These are phyloP conservation scores for Daldinia loculata DNA, from an alignment of 495 filamentous ascomycete genomes.

Conservation along the genomic window DNA sequence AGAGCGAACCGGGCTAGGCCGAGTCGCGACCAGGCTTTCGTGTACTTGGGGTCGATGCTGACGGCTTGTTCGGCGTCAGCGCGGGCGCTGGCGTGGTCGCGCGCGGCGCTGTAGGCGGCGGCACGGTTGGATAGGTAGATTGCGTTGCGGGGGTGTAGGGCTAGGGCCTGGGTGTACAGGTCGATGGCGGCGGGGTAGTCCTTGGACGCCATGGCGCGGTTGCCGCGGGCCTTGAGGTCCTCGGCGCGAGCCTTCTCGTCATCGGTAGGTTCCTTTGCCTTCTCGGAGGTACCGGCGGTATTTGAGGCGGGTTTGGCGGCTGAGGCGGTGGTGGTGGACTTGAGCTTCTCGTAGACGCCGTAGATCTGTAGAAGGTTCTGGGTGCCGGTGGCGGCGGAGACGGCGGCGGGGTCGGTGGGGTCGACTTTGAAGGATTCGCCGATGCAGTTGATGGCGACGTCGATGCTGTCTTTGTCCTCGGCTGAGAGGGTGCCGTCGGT, in stretches of 20 bases:
- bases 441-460: conserved; percentile 92
- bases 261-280: conserved; percentile 54
- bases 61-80: conserved; percentile 89
- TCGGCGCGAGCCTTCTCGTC: conserved; percentile 80
- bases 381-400: conserved; percentile 77
- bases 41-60: conserved; percentile 86
- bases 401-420: conserved; percentile 74
- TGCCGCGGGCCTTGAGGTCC: conserved; percentile 87
- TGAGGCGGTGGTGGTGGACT: conserved; percentile 51
- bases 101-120: conserved; percentile 81
- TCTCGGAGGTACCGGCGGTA: not conserved
- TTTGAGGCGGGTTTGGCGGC: conserved; percentile 40
- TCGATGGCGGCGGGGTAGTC: conserved; percentile 85
- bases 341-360: conserved; percentile 94
- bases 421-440: conserved; percentile 94
- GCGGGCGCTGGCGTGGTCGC: conserved; percentile 82
- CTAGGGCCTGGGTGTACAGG: conserved; percentile 83
- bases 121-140: conserved; percentile 98
- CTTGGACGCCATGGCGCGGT: conserved; percentile 90
- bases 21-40: conserved; percentile 93
- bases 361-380: conserved; percentile 92
- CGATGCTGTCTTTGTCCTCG: conserved; percentile 90
- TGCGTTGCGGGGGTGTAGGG: conserved; percentile 82
- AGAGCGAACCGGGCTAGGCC: conserved; percentile 90
- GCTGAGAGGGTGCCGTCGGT: conserved; percentile 86